A percentile compares a stretch with the other conserved stretches of the same genome.
Evolutionary conservation across 768 basidiomycete species (phyloP).

Genomic region (Kwoniella dendrophila): DNA sequence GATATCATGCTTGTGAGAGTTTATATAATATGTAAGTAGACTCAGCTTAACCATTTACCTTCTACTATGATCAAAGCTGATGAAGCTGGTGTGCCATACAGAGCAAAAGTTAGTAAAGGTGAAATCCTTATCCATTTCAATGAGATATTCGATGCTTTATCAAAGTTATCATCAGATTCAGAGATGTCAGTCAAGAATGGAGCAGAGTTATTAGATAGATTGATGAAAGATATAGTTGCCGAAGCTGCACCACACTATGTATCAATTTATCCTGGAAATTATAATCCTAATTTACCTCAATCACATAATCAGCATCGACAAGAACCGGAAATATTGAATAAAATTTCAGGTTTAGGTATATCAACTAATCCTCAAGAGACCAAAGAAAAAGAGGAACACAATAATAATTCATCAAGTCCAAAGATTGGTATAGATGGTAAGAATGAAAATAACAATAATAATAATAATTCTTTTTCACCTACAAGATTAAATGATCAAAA

Average conservation of each 20-base stretch:
- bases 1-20: slow-evolving; percentile 95
- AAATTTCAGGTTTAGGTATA: slow-evolving; percentile 27
- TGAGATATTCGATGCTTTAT: slow-evolving; percentile 94
- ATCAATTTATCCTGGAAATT: slow-evolving; percentile 66
- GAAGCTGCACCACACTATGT: slow-evolving; percentile 95
- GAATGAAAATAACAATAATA: slow-evolving; percentile 13
- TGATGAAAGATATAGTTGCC: slow-evolving; percentile 97
- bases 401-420: slow-evolving; percentile 49
- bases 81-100: not conserved
- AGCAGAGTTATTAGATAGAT: slow-evolving; percentile 90
- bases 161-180: slow-evolving; percentile 92
- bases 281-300: slow-evolving; percentile 29
- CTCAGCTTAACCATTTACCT: not conserved
- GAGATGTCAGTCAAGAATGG: slow-evolving; percentile 97
- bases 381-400: slow-evolving; percentile 55
- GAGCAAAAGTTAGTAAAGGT: slow-evolving; percentile 78
- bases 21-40: slow-evolving; percentile 82
- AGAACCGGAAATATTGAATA: slow-evolving; percentile 1
- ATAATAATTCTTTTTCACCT: slow-evolving; percentile 35
- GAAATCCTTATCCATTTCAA: slow-evolving; percentile 97
- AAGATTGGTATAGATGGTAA: slow-evolving; percentile 9
- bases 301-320: not conserved
- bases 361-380: slow-evolving; percentile 1
- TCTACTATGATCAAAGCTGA: slow-evolving; percentile 14
- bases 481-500: slow-evolving; percentile 57